Conservation (phyloP, 495 filamentous ascomycete species). For the Corynascus novoguineensis region DNA sequence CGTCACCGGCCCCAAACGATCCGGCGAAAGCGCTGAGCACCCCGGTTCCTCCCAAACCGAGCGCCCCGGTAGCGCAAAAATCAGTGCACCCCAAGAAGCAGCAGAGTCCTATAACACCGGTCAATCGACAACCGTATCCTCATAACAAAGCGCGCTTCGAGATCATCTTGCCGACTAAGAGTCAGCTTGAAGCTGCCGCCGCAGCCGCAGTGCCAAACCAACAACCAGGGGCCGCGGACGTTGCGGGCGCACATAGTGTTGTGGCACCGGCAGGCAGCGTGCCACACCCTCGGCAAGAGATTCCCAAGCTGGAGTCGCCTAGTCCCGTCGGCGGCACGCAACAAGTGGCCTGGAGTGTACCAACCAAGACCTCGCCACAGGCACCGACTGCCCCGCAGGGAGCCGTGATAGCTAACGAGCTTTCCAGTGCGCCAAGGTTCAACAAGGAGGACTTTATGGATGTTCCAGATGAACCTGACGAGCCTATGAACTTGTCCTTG, state of each 20-base stretch:
- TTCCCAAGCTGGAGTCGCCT: neutral
- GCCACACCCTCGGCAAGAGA: neutral
- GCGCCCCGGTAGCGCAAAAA: conserved; percentile 17
- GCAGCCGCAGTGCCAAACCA: conserved; percentile 10
- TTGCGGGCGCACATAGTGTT: neutral
- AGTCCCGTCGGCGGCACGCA: neutral
- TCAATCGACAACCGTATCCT: conserved; percentile 22
- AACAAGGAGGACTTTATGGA: conserved; percentile 39
- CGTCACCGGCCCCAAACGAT: conserved; percentile 11
- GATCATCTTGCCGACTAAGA: conserved; percentile 32
- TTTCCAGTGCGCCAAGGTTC: conserved; percentile 29
- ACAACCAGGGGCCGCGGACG: neutral
- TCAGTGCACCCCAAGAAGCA: conserved; percentile 21
- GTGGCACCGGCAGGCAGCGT: neutral
- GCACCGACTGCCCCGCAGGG: conserved; percentile 14
- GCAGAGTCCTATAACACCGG: conserved; percentile 9
- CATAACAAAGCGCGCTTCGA: conserved; percentile 30
- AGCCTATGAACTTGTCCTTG: conserved; percentile 34
- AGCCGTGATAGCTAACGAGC: conserved; percentile 34
- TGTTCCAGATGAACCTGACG: conserved; percentile 39
- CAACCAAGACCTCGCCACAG: conserved; percentile 11
- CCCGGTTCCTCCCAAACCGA: conserved; percentile 16
- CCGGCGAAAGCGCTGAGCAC: conserved; percentile 10
- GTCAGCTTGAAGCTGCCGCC: conserved; percentile 22
- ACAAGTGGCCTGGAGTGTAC: neutral